Base-by-base conservation (phyloP, 768 basidiomycete species). In the Naganishia vaughanmartiniae region DNA sequence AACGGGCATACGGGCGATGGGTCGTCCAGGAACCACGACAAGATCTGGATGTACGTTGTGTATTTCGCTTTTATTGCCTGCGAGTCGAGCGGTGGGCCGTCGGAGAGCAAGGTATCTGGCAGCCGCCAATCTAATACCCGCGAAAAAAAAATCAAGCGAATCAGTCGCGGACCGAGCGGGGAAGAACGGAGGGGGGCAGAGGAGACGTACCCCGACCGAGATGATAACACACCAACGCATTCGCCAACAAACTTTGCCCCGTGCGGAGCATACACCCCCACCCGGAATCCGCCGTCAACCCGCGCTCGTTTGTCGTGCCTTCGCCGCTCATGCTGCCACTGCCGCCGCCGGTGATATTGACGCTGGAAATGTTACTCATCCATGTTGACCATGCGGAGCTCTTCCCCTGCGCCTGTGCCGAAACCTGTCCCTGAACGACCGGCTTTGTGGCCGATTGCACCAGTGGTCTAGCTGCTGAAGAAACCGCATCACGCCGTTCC, bases 21-120 rank as follows among this genome's bases (percentile, higher is more conserved):
- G 1, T 89, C 89, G 78, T 99, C 95, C 55, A 97, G 82, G 83
- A 98, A 99, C 93, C 94, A 98, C 0, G 91, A 90, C 26, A 99
- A 70, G 65, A 97, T 90, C 73, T 90, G 90, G 9, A 95, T 90
- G 76, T 99, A 98, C 2, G 87, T 89, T 0, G 91, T 90, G 72
- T 85, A 87, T 31, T 46, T 63, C 56, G 74, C 73, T 0, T 51
- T 28, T n/a, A n/a, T 15, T 53, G 12, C 17, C 67, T 70, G 4
- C 34, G 57, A 10, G 86, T 84, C 26, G 54, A 28, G 39, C 5
- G 30, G 54, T 10, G 66, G 28, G 2, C 54, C 17, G 0, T 88
- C 87, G 69, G 83, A 82, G 17, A 88, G 83, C 2, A 86, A 84
- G 69, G 86, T 78, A 0, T 87, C 85, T 0, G 93, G 91, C 26